phyloP scores from a whole-genome alignment of 768 basidiomycete species.

The Calocera viscosa region DNA sequence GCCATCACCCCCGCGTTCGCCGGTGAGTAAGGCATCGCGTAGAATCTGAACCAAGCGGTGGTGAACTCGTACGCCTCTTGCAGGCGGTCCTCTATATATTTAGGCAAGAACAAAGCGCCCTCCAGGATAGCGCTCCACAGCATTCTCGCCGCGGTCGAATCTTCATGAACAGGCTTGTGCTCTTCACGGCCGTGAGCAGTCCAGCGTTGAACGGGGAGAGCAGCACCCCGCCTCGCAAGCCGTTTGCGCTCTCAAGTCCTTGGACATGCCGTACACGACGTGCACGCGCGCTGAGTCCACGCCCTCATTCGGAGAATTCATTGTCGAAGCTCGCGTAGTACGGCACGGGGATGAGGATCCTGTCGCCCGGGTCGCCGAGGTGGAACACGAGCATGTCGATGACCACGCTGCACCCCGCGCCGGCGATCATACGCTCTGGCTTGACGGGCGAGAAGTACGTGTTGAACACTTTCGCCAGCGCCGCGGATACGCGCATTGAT shows the following conservation, averaged over 20 bases:
- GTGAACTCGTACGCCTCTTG: constrained; percentile 14
- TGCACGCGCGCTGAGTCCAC: background rate
- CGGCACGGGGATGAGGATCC: background rate
- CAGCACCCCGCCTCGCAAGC: constrained; percentile 21
- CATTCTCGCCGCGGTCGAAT: constrained; percentile 17
- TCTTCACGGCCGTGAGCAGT: constrained; percentile 17
- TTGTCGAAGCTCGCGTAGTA: background rate
- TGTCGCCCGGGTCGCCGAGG: background rate
- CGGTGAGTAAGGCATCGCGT: constrained; percentile 15
- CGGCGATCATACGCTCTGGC: background rate
- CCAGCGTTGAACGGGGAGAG: constrained; percentile 20
- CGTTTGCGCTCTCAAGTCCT: constrained; percentile 22
- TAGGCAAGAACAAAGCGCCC: constrained; percentile 13
- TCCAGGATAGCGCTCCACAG: constrained; percentile 19
- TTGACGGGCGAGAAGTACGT: background rate
- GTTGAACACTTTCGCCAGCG: constrained; percentile 1
- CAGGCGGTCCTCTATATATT: constrained; percentile 17
- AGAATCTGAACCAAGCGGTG: constrained; percentile 13
- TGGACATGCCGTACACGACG: constrained; percentile 17
- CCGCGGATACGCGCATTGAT: background rate
- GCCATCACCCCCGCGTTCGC: constrained; percentile 17
- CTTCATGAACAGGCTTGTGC: constrained; percentile 20
- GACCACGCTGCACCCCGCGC: constrained; percentile 1
- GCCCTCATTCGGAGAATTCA: background rate
- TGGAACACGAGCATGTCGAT: constrained; percentile 5